Evolutionary conservation across 1,139 yeast species (phyloP).

Genomic region (Geotrichum armillariae): DNA sequence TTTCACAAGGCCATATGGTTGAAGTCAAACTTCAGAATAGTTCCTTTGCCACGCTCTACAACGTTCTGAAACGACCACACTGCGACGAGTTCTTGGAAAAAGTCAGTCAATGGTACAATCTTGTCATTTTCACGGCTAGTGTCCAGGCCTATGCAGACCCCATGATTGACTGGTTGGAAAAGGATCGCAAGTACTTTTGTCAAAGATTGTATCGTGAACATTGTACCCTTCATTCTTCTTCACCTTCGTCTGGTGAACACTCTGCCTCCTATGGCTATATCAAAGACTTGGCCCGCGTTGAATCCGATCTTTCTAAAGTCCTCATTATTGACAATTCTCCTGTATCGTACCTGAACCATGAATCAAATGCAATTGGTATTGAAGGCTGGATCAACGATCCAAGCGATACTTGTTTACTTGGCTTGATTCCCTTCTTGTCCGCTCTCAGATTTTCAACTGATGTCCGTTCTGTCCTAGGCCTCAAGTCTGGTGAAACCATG

Average conservation of each 20-base stretch:
- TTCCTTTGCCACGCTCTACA: slow-evolving; percentile 71
- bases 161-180: slow-evolving; percentile 84
- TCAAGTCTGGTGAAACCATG: slow-evolving; percentile 74
- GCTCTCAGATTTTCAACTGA: slow-evolving; percentile 81
- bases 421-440: slow-evolving; percentile 76
- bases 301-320: slow-evolving; percentile 63
- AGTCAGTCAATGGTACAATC: slow-evolving; percentile 83
- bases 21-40: slow-evolving; percentile 71
- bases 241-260: neutral
- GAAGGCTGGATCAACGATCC: slow-evolving; percentile 99
- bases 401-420: slow-evolving; percentile 75
- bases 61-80: slow-evolving; percentile 88
- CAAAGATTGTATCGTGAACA: slow-evolving; percentile 75
- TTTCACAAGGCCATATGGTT: slow-evolving; percentile 68
- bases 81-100: slow-evolving; percentile 81
- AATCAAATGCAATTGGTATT: slow-evolving; percentile 83
- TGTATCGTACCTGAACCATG: slow-evolving; percentile 78
- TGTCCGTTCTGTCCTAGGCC: slow-evolving; percentile 76
- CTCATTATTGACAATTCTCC: slow-evolving; percentile 92
- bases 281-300: slow-evolving; percentile 68
- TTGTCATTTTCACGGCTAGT: slow-evolving; percentile 62
- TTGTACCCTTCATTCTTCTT: slow-evolving; percentile 53
- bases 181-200: slow-evolving; percentile 51
- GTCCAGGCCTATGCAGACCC: slow-evolving; percentile 97
- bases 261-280: slow-evolving; percentile 64